Evolutionary conservation across 1,284 basidiomycete genomes (phyloP), one percentile per base, ranked within the genome.

Genomic region (Heimioporus punctisporus): DNA sequence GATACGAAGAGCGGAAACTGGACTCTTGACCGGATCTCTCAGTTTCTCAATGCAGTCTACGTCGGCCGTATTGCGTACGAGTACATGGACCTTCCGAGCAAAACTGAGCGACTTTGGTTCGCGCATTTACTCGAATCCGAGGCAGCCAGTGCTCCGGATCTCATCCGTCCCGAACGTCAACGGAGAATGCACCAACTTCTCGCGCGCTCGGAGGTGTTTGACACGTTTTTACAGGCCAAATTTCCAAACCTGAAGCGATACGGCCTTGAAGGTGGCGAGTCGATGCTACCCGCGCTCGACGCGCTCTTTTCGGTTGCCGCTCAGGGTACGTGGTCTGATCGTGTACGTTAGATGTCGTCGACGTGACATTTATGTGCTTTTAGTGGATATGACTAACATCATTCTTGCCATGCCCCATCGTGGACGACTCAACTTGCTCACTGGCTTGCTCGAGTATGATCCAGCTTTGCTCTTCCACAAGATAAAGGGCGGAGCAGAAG

Each of bases 191-290:
- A 92, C 65, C 74, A 77, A 17, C 77, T 95, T 3, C 75, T 96
- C 30, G 83, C 84, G 2, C 76, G 80, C 25, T 92, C 88, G 56
- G 94, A 96, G 68, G 84, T 86, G 45, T 83, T 96, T 55, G 94
- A 96, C 65, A 83, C 84, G 60, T 94, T 92, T 68, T 72, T 93
- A 43, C 91, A 92, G 65, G 72, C 82, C 48, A 93, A 93, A 69
- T 93, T 93, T 65, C 91, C 92, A 0, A 92, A 89, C 68, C 59
- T 93, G 67, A 93, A 93, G 72, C 81, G 91, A 14, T 94, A 93
- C 68, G 90, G 91, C 1, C 76, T 93, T 27, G 93, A 96, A 72
- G 93, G 93, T 2, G 94, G 90, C 2, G 94, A 96, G 74, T 92
- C 90, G 7, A 95, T 95, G 93, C 73, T 96, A 21, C 88, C 92